Conservation (phyloP, 495 filamentous ascomycete genomes). For the Jackrogersella minutella region DNA sequence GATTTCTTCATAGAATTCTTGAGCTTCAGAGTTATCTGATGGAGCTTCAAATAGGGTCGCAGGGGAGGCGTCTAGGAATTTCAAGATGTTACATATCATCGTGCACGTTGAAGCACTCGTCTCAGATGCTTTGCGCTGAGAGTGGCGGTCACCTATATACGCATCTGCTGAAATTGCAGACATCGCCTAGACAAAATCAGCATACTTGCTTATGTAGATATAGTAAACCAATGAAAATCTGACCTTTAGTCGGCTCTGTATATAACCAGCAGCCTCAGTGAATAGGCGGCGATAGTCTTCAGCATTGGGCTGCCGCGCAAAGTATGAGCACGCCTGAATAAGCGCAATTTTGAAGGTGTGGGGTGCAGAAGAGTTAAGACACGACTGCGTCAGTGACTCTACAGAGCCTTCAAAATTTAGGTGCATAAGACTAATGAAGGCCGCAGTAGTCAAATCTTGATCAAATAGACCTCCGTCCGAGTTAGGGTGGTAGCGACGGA, state of each 20-base stretch:
- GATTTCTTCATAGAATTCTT: constrained; percentile 58
- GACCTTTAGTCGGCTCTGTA: constrained; percentile 63
- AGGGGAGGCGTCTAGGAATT: constrained; percentile 61
- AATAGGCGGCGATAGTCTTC: constrained; percentile 62
- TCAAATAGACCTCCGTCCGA: constrained; percentile 59
- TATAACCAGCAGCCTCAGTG: constrained; percentile 60
- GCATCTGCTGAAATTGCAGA: constrained; percentile 51
- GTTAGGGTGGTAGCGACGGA: constrained; percentile 58
- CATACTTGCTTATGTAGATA: constrained; percentile 4
- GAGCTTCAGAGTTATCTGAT: constrained; percentile 49
- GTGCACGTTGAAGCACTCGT: constrained; percentile 50
- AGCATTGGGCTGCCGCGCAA: constrained; percentile 59
- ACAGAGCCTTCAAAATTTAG: constrained; percentile 65
- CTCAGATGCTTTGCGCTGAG: constrained; percentile 51
- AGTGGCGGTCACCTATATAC: constrained; percentile 51
- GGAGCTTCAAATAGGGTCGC: constrained; percentile 55
- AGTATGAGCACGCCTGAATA: constrained; percentile 64
- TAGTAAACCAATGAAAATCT: not conserved
- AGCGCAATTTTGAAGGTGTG: constrained; percentile 66
- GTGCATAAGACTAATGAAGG: constrained; percentile 67
- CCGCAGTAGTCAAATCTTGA: constrained; percentile 68
- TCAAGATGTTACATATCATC: constrained; percentile 58
- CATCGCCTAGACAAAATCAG: constrained; percentile 49
- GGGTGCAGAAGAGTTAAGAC: constrained; percentile 63
- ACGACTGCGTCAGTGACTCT: constrained; percentile 60